A percentile compares a stretch with the other conserved stretches of the same genome.
These are phyloP conservation scores for Antitrichia curtipendula DNA, from an alignment of 225 moss, liverwort and hornwort genomes.

Conservation along the genomic window DNA sequence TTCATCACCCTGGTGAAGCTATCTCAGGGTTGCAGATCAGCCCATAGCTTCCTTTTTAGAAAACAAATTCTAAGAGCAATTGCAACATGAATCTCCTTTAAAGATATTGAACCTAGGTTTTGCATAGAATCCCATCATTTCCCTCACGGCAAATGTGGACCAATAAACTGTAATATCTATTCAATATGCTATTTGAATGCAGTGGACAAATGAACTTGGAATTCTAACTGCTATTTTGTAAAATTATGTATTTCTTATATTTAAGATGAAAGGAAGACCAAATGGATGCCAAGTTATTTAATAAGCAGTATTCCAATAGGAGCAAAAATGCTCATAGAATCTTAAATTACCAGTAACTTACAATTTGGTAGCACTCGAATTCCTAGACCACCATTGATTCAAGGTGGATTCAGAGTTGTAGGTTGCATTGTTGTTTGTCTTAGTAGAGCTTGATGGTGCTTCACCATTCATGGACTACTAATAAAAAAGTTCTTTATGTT, in stretches of 20 bases:
- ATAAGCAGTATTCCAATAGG: too few species aligned
- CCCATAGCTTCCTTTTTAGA: neutral
- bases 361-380: neutral
- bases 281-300: neutral
- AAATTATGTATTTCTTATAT: neutral
- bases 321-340: neutral
- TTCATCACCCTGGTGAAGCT: constrained; percentile 46
- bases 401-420: neutral
- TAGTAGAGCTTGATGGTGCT: neutral
- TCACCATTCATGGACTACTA: neutral
- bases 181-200: neutral
- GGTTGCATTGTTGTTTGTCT: neutral
- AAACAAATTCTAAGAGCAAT: neutral
- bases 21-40: constrained; percentile 40
- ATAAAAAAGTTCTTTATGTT: neutral
- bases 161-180: neutral
- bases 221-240: neutral
- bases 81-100: neutral
- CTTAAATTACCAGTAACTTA: neutral
- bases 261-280: neutral
- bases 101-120: neutral
- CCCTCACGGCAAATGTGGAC: neutral
- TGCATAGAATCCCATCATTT: neutral
- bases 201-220: neutral
- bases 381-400: neutral